Evolutionary conservation across 306 rosid genomes (phyloP).

Genomic region (Bauhinia variegata): DNA sequence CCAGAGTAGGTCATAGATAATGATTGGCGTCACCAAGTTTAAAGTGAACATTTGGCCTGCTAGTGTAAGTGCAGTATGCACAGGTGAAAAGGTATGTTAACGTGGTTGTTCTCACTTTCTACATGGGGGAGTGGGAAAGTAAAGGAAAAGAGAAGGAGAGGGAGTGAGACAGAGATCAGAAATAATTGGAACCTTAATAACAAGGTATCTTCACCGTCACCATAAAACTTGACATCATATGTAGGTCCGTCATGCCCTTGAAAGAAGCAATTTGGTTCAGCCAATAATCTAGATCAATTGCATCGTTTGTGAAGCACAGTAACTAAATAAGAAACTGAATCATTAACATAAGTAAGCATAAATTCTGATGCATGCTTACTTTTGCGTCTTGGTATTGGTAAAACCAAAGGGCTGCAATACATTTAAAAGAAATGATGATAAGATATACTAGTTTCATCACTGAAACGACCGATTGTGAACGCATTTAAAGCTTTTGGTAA

Average conservation of each 20-base stretch:
- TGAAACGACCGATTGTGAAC: background rate
- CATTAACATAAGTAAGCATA: background rate
- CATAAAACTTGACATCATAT: slow-evolving; percentile 81
- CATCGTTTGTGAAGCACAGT: slow-evolving; percentile 37
- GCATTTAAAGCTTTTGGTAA: too few relatives aligned
- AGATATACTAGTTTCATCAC: slow-evolving; percentile 5
- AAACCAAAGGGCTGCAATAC: slow-evolving; percentile 64
- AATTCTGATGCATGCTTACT: slow-evolving; percentile 46
- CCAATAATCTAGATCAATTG: slow-evolving; percentile 55
- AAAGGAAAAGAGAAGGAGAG: too few relatives aligned
- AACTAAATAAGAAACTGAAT: slow-evolving; percentile 9
- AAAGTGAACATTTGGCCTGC: too few relatives aligned
- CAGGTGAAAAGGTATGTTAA: background rate
- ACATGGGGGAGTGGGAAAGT: too few relatives aligned
- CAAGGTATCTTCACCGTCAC: slow-evolving; percentile 61
- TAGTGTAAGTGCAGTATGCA: background rate
- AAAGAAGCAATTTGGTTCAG: slow-evolving; percentile 67
- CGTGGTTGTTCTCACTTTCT: too few relatives aligned
- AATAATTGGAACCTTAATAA: slow-evolving; percentile 63
- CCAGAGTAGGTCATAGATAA: too few relatives aligned
- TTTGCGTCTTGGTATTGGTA: slow-evolving; percentile 43
- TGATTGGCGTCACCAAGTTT: too few relatives aligned
- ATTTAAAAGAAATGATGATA: background rate
- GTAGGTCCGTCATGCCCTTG: slow-evolving; percentile 85
- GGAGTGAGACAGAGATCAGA: slow-evolving; percentile 8